These are phyloP conservation scores for Dactylorhiza incarnata DNA, from an alignment of 106 monocot genomes.

Conservation along the genomic window DNA sequence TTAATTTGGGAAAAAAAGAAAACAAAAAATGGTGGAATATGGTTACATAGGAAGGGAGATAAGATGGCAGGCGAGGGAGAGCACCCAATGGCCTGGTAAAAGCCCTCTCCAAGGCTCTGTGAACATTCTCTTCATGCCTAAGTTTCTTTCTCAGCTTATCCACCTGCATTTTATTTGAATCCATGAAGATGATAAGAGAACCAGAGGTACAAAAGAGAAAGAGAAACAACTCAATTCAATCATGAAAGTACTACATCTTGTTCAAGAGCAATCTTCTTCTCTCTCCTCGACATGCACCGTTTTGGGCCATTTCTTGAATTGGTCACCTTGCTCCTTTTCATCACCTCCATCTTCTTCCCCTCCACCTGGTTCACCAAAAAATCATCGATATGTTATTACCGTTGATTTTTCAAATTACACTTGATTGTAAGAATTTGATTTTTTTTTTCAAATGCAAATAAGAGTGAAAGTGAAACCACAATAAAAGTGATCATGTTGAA, in stretches of 20 bases:
- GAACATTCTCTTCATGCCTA: conserved; percentile 79
- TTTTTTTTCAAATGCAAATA: neutral
- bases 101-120: conserved; percentile 83
- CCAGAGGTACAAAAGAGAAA: neutral
- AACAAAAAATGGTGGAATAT: neutral
- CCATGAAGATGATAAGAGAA: neutral
- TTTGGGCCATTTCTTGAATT: conserved; percentile 12
- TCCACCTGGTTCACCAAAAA: conserved; percentile 28
- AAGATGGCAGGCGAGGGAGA: conserved; percentile 85
- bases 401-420: neutral
- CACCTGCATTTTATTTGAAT: conserved; percentile 35
- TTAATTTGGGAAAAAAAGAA: neutral
- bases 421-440: neutral
- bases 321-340: conserved; percentile 12
- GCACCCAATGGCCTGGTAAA: conserved; percentile 78
- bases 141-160: conserved; percentile 88
- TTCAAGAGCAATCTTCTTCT: conserved; percentile 72
- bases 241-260: conserved; percentile 53
- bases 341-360: conserved; percentile 40
- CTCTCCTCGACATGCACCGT: conserved; percentile 43
- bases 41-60: conserved; percentile 66
- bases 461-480: neutral
- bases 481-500: neutral
- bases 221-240: conserved; percentile 7
- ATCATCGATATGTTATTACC: neutral